Conservation (phyloP, 2,329 filamentous ascomycete genomes). For the Hyphodiscus sp. region DNA sequence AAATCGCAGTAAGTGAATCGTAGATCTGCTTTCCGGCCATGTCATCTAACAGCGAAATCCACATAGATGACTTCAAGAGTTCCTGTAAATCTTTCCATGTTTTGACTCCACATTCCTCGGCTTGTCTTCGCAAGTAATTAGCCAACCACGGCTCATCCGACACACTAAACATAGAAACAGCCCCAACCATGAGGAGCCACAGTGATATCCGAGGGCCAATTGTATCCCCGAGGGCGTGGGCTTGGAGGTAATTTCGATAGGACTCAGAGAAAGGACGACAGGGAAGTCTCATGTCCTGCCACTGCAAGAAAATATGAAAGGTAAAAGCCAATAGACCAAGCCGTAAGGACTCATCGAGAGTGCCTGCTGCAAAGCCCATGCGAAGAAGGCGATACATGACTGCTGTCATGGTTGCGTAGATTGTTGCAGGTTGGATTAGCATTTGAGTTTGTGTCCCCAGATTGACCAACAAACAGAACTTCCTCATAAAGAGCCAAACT, state of each 20-base stretch:
- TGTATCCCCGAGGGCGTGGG: neutral
- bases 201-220: conserved; percentile 12
- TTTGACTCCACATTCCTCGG: conserved; percentile 9
- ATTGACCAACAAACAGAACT: conserved; percentile 27
- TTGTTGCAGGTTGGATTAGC: conserved; percentile 18
- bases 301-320: conserved; percentile 35
- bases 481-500: conserved; percentile 15
- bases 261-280: conserved; percentile 15
- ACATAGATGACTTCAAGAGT: conserved; percentile 27
- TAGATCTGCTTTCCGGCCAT: conserved; percentile 24
- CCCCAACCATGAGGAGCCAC: conserved; percentile 22
- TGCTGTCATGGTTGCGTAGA: conserved; percentile 31
- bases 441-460: conserved; percentile 17
- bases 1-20: too few relatives aligned
- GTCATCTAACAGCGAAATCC: conserved; percentile 30
- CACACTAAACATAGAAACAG: conserved; percentile 14
- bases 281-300: conserved; percentile 17
- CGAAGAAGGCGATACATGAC: conserved; percentile 36
- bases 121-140: conserved; percentile 12
- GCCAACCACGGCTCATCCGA: conserved; percentile 19
- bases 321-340: conserved; percentile 35
- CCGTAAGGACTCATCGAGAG: conserved; percentile 32
- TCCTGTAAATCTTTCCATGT: conserved; percentile 19
- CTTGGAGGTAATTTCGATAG: conserved; percentile 13
- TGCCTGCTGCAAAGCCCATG: conserved; percentile 26